These are phyloP conservation scores for Pochonia chlamydosporia DNA, from an alignment of 2,329 filamentous ascomycete genomes.

Conservation along the genomic window DNA sequence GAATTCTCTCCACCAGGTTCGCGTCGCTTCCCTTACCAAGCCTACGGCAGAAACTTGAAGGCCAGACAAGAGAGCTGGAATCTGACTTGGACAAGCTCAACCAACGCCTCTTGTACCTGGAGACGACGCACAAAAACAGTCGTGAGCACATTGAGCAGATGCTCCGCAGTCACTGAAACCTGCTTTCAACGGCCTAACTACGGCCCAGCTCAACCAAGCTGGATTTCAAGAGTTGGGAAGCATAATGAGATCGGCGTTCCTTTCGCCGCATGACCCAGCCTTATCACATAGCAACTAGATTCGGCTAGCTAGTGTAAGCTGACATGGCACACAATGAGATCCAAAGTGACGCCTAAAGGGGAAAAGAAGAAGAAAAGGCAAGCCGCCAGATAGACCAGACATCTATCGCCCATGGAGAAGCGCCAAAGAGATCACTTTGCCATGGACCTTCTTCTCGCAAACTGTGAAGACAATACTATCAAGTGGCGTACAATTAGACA, in stretches of 20 bases:
- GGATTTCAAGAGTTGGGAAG: background rate
- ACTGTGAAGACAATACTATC: too few species aligned
- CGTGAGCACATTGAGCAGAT: constrained; percentile 87
- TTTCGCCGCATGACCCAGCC: too few species aligned
- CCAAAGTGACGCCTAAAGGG: too few species aligned
- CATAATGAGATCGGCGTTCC: too few species aligned
- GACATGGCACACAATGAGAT: too few species aligned
- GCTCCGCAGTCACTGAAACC: constrained; percentile 46
- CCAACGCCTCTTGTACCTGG: constrained; percentile 87
- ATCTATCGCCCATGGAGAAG: background rate
- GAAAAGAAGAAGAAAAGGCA: too few species aligned
- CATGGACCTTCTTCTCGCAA: too few species aligned
- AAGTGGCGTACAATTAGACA: too few species aligned
- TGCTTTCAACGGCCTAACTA: background rate
- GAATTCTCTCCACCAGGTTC: constrained; percentile 58
- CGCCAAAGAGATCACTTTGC: too few species aligned
- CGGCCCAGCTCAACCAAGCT: background rate
- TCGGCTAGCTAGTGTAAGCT: too few species aligned
- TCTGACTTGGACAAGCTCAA: constrained; percentile 73
- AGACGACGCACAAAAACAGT: constrained; percentile 94
- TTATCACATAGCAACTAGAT: too few species aligned
- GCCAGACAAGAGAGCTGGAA: constrained; percentile 69
- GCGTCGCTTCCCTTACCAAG: constrained; percentile 67
- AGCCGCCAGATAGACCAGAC: too few species aligned
- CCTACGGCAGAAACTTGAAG: constrained; percentile 69